Conservation (phyloP, 2,329 filamentous ascomycete genomes). For the Shiraia bambusicola region DNA sequence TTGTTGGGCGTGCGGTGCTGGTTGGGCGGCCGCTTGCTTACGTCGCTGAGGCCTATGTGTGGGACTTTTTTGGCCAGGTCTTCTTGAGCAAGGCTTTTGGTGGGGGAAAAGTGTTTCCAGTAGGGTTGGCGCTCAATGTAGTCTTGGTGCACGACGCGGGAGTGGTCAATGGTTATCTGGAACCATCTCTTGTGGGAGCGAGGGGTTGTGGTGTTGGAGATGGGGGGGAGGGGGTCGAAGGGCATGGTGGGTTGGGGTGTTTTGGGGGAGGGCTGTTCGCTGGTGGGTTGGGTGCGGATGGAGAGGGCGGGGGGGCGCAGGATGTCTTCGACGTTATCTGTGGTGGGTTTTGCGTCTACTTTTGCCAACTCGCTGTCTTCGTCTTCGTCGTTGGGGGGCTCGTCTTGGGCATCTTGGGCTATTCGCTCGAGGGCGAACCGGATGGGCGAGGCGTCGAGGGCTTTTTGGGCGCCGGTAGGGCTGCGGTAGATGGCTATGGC, state of each 20-base stretch:
- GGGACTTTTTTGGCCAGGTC: conserved; percentile 47
- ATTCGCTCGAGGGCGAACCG: conserved; percentile 48
- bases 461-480: conserved; percentile 43
- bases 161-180: conserved; percentile 45
- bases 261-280: conserved; percentile 2
- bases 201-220: not conserved
- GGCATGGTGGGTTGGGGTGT: conserved; percentile 21
- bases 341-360: conserved; percentile 2
- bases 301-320: conserved; percentile 31
- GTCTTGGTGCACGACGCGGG: conserved; percentile 45
- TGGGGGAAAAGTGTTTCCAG: conserved; percentile 36
- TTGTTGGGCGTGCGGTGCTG: conserved; percentile 36
- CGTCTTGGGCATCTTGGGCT: conserved; percentile 1
- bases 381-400: conserved; percentile 10
- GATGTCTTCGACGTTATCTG: conserved; percentile 33
- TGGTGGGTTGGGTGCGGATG: conserved; percentile 10
- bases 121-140: conserved; percentile 42
- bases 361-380: conserved; percentile 3
- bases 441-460: conserved; percentile 49
- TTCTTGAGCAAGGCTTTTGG: conserved; percentile 36
- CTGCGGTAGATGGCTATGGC: conserved; percentile 51
- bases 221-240: conserved; percentile 18
- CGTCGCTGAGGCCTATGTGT: conserved; percentile 44
- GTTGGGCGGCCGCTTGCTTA: conserved; percentile 39
- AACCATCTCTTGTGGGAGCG: conserved; percentile 39